Base-by-base conservation (phyloP, 2,329 filamentous ascomycete genomes). In the Aspergillus awamori region DNA sequence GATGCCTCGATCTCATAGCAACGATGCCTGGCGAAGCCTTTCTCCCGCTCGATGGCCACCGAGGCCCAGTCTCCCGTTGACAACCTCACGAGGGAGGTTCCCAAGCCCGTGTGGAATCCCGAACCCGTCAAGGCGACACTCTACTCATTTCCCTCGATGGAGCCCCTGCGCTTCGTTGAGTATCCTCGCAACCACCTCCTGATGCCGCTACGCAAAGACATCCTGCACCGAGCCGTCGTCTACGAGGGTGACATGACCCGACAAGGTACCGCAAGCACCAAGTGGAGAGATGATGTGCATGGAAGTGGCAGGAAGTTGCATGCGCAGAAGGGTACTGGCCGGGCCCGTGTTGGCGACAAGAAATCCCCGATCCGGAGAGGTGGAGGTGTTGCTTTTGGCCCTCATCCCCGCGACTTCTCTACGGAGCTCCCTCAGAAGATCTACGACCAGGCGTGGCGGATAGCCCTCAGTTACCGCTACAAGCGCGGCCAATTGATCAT, bases 401-500 rank as follows among this genome's bases (percentile, higher is more conserved):
- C 95, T 28, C 89, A 93, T 70, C 93, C 93, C 26, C 86, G 95
- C 75, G 92, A 98, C 80, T 99, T 99, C 74, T 86, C 87, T 62
- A 96, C 93, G 22, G 85, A 85, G 15, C 83, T 99, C 58, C 93
- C 90, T 70, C 85, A 85, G 74, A 98, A 98, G 81, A 87, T 97
- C 52, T 99, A 99, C 81, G 93, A 98, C 78, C 84, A 96, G 70
- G 95, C 95, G 8, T 98, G 92, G 92, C 87, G 95, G 74, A 98
- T 91, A 47, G 95, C 95, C 10, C 84, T 99, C 66, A 95, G 90
- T 72, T 96, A 97, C 81, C 88, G 95, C 62, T 98, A 95, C 79
- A 84, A 89, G 67, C 87, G 88, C 67, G 95, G 93, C 53, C 92
- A 98, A 81, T 81, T 99, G 70, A 82, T 97, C 66, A 87, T 99